Evolutionary conservation across 352 stramenopile species (phyloP), one percentile per base, ranked within the genome.

Genomic region (Phytophthora pseudosyringae): DNA sequence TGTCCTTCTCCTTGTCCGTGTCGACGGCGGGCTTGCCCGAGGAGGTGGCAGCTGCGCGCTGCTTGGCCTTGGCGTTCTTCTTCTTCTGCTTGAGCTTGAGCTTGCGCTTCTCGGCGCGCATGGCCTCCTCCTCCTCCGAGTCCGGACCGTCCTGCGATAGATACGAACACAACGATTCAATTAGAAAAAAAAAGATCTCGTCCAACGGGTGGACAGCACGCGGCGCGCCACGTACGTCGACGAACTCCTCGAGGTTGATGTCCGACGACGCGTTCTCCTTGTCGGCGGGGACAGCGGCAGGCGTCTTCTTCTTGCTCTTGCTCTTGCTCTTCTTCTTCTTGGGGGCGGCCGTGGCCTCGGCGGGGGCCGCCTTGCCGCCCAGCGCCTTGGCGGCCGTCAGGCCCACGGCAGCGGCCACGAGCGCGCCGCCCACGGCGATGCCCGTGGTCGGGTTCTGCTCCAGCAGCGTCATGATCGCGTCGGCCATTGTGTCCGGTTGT

Each of bases 11-110:
- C 33, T 84, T 76, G 18, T 76, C 69, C 16, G 31, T 61, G 11
- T 84, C 75, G 5, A 61, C 73, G 47, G 46, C 55, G 15, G 64
- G 33, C 32, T 69, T 77, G 13, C 43, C 55, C 13, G 64, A 49
- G 15, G 45, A 26, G n/a, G 49, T 68, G 56, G 68, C 55, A 1
- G 56, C 49, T 28, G 59, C 57, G 16, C 65, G 65, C 67, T 92
- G 65, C 74, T 92, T 91, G 43, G 72, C 76, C 69, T 89, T 93
- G 65, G 88, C 86, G 67, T 87, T 89, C 58, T 78, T 78, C 78
- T 91, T 91, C 76, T 92, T 92, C 50, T 83, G 79, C 75, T 93
- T 92, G 54, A 84, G 76, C 81, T 90, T 90, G 7, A 85, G 73
- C 67, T 88, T 87, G 63, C 88, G 88, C 71, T 91, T 92, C 59